Evolutionary conservation across 192 early-diverging fungal species (phyloP).

Genomic region (Helicostylum pulchrum): DNA sequence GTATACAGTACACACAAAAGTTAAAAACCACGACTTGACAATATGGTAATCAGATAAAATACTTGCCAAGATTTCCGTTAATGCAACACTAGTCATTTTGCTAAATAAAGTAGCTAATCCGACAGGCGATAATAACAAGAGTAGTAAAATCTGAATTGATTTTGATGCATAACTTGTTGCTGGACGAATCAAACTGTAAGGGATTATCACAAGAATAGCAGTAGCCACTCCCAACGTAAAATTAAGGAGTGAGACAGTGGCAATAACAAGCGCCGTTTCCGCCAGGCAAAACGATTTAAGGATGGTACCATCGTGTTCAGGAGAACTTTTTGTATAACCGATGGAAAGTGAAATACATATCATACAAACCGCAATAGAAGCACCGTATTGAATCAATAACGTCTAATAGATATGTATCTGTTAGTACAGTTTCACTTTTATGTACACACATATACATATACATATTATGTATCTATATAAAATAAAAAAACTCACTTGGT

Average conservation of each 20-base stretch:
- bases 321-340: slow-evolving; percentile 24
- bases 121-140: slow-evolving; percentile 52
- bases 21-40: slow-evolving; percentile 59
- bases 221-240: slow-evolving; percentile 64
- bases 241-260: slow-evolving; percentile 67
- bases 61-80: slow-evolving; percentile 45
- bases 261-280: slow-evolving; percentile 56
- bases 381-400: slow-evolving; percentile 9
- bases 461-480: not conserved
- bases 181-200: slow-evolving; percentile 56
- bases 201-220: slow-evolving; percentile 56
- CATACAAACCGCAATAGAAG: slow-evolving; percentile 29
- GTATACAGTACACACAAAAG: slow-evolving; percentile 64
- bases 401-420: slow-evolving; percentile 8
- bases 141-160: slow-evolving; percentile 44
- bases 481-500: slow-evolving; percentile 4
- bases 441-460: not conserved
- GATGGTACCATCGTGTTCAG: slow-evolving; percentile 55
- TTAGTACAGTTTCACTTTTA: not conserved
- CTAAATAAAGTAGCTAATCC: slow-evolving; percentile 46
- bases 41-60: slow-evolving; percentile 62
- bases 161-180: slow-evolving; percentile 16
- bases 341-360: slow-evolving; percentile 25
- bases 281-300: slow-evolving; percentile 53
- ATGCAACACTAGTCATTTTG: slow-evolving; percentile 33